Conservation (phyloP, 2,329 filamentous ascomycete genomes). For the Pyricularia sp. region DNA sequence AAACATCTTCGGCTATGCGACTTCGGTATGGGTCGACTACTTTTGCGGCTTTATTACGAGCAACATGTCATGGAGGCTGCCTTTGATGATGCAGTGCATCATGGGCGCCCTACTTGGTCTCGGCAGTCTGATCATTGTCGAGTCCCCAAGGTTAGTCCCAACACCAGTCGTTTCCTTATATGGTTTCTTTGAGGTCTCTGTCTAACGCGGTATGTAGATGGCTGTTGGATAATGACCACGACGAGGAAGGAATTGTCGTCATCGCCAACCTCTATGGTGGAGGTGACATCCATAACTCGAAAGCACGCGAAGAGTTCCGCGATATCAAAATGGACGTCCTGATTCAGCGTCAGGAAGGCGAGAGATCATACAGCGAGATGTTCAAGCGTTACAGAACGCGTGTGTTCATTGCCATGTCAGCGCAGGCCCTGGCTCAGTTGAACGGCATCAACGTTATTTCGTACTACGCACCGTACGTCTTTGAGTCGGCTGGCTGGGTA, state of each 20-base stretch:
- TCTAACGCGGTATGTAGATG: conserved; percentile 51
- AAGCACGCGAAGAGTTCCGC: conserved; percentile 90
- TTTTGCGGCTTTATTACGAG: conserved; percentile 85
- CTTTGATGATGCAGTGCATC: conserved; percentile 82
- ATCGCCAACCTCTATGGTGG: conserved; percentile 96
- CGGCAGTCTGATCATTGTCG: conserved; percentile 87
- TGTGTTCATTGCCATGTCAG: conserved; percentile 98
- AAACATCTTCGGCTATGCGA: conserved; percentile 92
- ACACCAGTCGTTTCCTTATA: neutral
- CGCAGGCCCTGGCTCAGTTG: conserved; percentile 87
- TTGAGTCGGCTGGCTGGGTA: conserved; percentile 92
- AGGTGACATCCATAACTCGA: conserved; percentile 87
- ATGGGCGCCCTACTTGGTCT: conserved; percentile 83
- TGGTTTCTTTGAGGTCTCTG: conserved; percentile 5
- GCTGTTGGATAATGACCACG: conserved; percentile 94
- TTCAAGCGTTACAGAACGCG: conserved; percentile 85
- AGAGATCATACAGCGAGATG: conserved; percentile 87
- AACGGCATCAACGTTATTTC: conserved; percentile 99
- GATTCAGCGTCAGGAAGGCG: conserved; percentile 86
- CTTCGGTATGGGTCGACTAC: conserved; percentile 98
- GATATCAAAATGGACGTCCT: conserved; percentile 99
- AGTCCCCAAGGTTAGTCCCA: conserved; percentile 73
- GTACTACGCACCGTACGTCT: conserved; percentile 94
- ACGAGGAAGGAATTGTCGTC: conserved; percentile 96
- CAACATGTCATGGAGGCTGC: conserved; percentile 83